These are phyloP conservation scores for Odonthalia washingtoniensis DNA, from an alignment of 31 red algal genomes.

Conservation along the genomic window DNA sequence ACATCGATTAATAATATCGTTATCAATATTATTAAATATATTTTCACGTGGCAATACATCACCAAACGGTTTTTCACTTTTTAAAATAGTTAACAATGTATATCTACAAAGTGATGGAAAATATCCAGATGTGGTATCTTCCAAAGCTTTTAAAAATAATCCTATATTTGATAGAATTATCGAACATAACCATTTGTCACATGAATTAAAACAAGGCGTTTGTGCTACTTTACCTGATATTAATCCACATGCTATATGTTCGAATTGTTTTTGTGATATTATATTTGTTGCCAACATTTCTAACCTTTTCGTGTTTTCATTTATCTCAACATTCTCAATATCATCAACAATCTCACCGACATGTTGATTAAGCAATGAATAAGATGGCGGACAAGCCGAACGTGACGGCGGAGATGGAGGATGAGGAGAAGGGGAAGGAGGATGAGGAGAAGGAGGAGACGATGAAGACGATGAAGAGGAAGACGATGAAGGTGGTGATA, in stretches of 20 bases:
- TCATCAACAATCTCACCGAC: too few species aligned
- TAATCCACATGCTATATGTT: slow-evolving; percentile 54
- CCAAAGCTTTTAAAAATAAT: slow-evolving; percentile 23
- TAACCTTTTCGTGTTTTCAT: slow-evolving; percentile 50
- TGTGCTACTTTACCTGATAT: slow-evolving; percentile 43
- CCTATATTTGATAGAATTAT: slow-evolving; percentile 57
- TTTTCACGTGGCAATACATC: slow-evolving; percentile 53
- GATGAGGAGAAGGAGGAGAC: too few species aligned
- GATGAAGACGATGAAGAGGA: too few species aligned
- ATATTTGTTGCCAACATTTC: slow-evolving; percentile 35
- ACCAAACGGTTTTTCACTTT: slow-evolving; percentile 45
- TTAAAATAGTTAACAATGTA: slow-evolving; percentile 29
- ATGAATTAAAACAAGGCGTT: slow-evolving; percentile 52
- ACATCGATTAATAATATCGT: background rate
- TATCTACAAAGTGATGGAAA: background rate
- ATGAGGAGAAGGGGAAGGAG: too few species aligned
- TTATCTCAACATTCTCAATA: slow-evolving; percentile 23
- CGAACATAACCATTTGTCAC: too few species aligned
- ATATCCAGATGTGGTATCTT: background rate
- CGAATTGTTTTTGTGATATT: slow-evolving; percentile 39
- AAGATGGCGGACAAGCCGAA: too few species aligned
- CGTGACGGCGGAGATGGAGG: too few species aligned
- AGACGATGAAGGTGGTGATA: too few species aligned
- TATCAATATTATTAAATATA: background rate
- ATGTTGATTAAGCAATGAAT: too few species aligned